Conservation (phyloP, 768 basidiomycete genomes). For the Mycena haematopus region DNA sequence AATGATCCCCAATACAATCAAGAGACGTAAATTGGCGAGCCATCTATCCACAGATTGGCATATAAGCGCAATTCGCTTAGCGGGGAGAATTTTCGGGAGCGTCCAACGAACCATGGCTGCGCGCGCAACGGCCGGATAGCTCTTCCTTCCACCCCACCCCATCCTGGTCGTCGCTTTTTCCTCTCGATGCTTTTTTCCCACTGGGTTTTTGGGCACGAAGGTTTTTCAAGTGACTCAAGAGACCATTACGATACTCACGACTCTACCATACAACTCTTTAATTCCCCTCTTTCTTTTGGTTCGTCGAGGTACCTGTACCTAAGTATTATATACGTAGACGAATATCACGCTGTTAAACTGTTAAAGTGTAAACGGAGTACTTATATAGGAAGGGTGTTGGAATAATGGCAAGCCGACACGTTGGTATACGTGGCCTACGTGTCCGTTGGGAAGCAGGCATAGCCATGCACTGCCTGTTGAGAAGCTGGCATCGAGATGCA, state of each 20-base stretch:
- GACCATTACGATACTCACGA: neutral
- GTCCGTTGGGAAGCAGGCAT: too few species aligned
- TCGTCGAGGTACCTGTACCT: too few species aligned
- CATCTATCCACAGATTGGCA: neutral
- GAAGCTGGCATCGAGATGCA: too few species aligned
- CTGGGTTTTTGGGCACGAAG: neutral
- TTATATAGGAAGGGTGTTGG: too few species aligned
- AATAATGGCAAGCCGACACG: too few species aligned
- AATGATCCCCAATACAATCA: neutral
- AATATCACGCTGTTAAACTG: too few species aligned
- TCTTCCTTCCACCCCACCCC: neutral
- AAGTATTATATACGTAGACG: too few species aligned
- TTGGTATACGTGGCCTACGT: too few species aligned
- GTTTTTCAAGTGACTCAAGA: conserved; percentile 3
- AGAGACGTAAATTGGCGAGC: neutral
- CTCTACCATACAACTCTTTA: too few species aligned
- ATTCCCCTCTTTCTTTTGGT: too few species aligned
- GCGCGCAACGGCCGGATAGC: neutral
- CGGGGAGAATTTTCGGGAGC: conserved; percentile 10
- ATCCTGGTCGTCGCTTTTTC: neutral
- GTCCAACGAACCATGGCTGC: conserved; percentile 1
- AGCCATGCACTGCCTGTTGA: too few species aligned
- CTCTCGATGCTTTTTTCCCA: neutral
- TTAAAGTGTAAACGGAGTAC: too few species aligned
- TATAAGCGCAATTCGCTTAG: conserved; percentile 6